Evolutionary conservation across 139 green algal genomes (phyloP), one percentile per base, ranked within the genome.

Genomic region (Haematococcus sp.): DNA sequence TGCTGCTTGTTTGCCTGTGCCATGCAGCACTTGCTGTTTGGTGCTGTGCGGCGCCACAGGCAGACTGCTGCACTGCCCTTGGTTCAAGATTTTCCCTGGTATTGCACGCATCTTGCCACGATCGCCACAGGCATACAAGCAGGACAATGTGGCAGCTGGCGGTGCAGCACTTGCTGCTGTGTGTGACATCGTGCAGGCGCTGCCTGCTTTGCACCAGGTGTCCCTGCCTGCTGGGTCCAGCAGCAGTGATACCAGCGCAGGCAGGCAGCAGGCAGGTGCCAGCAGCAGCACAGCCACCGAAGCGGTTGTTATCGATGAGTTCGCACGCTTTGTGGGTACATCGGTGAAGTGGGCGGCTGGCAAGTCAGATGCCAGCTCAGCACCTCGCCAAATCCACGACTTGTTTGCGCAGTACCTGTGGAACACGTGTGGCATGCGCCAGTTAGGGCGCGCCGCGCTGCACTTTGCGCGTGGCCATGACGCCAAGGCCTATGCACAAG

Each of bases 261-360:
- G 20, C 54, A 32, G 54, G 30, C 67, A 73, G 55, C 40, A 49
- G n/a, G 25, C 11, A 22, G 58, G 58, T 28, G 58, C n/a, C 58
- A 65, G 51, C 68, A 66, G 32, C 51, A 67, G 56, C 70, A 59
- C 25, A 13, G 2, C 32, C 22, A 22, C 7, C 43, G 43, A 52
- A 22, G 43, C 16, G 11, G 28, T 49, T 20, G 28, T 22, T 2
- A 34, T 85, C 52, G 80, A 83, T 19, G 81, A 83, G 72, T 67
- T 52, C 17, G 43, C 63, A 1, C 60, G 78, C 1, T 52, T 85
- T 2, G 73, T 86, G 56, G 63, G 63, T 2, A 55, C 84, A 23
- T 67, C 77, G 0, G 55, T 87, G 35, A 87, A 87, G 52, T 89
- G 84, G 84, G 81, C 75, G 0, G 40, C 22, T 5, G 55, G 66